Evolutionary conservation across 2,329 filamentous ascomycete genomes (phyloP).

Genomic region (Fusarium tricinctum): DNA sequence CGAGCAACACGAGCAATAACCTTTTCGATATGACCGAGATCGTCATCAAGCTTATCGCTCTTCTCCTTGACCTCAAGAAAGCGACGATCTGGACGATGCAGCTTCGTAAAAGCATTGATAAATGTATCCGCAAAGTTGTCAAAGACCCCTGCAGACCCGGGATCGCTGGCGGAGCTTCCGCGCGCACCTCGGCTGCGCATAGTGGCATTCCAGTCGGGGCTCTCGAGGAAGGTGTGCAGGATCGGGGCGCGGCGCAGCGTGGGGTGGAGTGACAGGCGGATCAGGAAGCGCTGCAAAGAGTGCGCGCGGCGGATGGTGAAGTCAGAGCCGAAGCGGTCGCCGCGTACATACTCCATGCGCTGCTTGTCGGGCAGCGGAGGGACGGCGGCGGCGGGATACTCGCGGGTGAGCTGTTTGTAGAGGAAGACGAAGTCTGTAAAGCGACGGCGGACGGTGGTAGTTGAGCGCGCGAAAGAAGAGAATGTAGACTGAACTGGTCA

Average conservation of each 20-base stretch:
- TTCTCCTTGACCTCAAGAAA: conserved; percentile 95
- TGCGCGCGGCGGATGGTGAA: conserved; percentile 91
- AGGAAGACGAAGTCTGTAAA: conserved; percentile 99
- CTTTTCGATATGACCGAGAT: conserved; percentile 93
- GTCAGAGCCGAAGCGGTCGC: conserved; percentile 93
- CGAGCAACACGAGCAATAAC: conserved; percentile 92
- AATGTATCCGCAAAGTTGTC: conserved; percentile 97
- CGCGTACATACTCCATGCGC: conserved; percentile 98
- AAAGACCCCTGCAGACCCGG: conserved; percentile 79
- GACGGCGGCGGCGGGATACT: conserved; percentile 92
- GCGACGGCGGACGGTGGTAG: conserved; percentile 84
- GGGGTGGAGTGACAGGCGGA: conserved; percentile 88
- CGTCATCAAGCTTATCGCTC: conserved; percentile 93
- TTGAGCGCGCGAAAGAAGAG: conserved; percentile 87
- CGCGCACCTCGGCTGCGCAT: conserved; percentile 85
- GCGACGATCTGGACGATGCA: conserved; percentile 93
- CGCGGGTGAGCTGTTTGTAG: conserved; percentile 87
- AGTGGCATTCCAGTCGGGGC: conserved; percentile 94
- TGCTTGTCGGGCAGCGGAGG: conserved; percentile 98
- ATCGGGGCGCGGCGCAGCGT: conserved; percentile 86
- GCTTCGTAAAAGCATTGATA: conserved; percentile 96
- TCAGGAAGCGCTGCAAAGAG: conserved; percentile 91
- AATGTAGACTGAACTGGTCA: conserved; percentile 81
- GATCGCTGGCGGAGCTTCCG: conserved; percentile 65
- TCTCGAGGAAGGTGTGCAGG: conserved; percentile 91